A percentile compares a stretch with the other conserved stretches of the same genome.
These are phyloP conservation scores for Trametes elegans DNA, from an alignment of 768 basidiomycete genomes.

Conservation along the genomic window DNA sequence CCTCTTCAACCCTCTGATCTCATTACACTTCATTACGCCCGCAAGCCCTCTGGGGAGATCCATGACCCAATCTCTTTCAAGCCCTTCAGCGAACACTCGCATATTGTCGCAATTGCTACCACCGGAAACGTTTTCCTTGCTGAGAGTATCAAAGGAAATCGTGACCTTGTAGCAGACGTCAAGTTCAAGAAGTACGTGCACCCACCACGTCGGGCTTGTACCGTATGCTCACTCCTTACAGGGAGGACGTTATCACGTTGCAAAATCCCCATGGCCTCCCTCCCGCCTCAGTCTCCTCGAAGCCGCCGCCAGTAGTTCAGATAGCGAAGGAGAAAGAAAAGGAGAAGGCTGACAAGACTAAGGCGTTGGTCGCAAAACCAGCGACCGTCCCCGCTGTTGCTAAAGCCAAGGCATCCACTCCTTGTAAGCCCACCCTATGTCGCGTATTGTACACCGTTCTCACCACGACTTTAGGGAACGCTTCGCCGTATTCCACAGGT, in stretches of 20 bases:
- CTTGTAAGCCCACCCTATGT: constrained; percentile 47
- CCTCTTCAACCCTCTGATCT: constrained; percentile 69
- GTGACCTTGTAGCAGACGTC: constrained; percentile 83
- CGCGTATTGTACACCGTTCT: constrained; percentile 1
- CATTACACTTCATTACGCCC: constrained; percentile 76
- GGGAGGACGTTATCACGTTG: constrained; percentile 88
- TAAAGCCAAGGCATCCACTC: constrained; percentile 55
- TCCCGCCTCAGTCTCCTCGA: constrained; percentile 45
- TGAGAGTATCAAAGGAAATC: constrained; percentile 84
- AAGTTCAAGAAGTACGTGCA: constrained; percentile 78
- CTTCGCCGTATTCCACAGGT: constrained; percentile 89
- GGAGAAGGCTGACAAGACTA: constrained; percentile 29
- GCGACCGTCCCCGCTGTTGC: constrained; percentile 34
- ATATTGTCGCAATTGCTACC: constrained; percentile 86
- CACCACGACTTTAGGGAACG: constrained; percentile 57
- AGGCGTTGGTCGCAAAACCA: constrained; percentile 32
- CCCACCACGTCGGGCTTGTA: background rate
- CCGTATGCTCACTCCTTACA: constrained; percentile 28
- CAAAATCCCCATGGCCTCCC: constrained; percentile 87
- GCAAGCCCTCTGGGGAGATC: constrained; percentile 82
- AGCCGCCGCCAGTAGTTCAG: constrained; percentile 24
- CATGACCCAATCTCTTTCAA: constrained; percentile 99
- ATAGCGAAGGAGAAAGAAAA: constrained; percentile 24
- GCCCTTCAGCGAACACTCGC: constrained; percentile 93
- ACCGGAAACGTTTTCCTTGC: constrained; percentile 93